phyloP scores from a whole-genome alignment of 2,329 filamentous ascomycete genomes.

The Exophiala spinifera region DNA sequence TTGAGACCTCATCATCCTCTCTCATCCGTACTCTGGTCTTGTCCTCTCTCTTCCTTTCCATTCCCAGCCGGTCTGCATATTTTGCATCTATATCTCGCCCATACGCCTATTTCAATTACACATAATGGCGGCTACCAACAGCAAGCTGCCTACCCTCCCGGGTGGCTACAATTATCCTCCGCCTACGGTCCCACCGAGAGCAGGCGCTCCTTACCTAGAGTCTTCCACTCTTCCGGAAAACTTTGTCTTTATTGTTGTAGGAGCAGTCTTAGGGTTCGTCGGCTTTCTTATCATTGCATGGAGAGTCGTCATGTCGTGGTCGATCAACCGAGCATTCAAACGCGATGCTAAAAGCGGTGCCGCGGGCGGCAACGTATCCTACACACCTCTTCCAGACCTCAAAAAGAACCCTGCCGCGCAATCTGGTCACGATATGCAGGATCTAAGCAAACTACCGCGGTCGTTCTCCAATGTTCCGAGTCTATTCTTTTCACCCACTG shows the following conservation, averaged over 20 bases:
- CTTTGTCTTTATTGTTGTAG: constrained; percentile 93
- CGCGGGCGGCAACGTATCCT: constrained; percentile 67
- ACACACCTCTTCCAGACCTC: constrained; percentile 55
- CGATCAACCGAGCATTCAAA: constrained; percentile 86
- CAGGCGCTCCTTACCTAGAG: constrained; percentile 87
- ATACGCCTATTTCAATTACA: constrained; percentile 2
- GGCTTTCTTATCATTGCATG: constrained; percentile 79
- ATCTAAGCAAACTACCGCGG: constrained; percentile 26
- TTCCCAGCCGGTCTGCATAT: constrained; percentile 3
- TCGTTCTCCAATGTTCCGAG: constrained; percentile 43
- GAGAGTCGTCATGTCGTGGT: constrained; percentile 84
- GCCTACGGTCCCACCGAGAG: constrained; percentile 75
- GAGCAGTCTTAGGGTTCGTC: constrained; percentile 79
- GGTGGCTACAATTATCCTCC: constrained; percentile 64
- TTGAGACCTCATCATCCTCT: constrained; percentile 6
- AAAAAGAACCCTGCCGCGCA: constrained; percentile 33
- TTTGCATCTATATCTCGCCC: constrained; percentile 4
- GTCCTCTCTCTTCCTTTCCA: background rate
- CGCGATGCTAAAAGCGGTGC: constrained; percentile 63
- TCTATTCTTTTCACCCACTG: constrained; percentile 94
- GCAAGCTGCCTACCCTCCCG: constrained; percentile 52
- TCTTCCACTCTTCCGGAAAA: constrained; percentile 81
- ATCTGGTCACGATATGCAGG: constrained; percentile 34
- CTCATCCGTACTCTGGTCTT: background rate
- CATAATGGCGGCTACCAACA: constrained; percentile 20